Evolutionary conservation across 169 alveolate genomes (phyloP).

Genomic region (Babesia bovis): DNA sequence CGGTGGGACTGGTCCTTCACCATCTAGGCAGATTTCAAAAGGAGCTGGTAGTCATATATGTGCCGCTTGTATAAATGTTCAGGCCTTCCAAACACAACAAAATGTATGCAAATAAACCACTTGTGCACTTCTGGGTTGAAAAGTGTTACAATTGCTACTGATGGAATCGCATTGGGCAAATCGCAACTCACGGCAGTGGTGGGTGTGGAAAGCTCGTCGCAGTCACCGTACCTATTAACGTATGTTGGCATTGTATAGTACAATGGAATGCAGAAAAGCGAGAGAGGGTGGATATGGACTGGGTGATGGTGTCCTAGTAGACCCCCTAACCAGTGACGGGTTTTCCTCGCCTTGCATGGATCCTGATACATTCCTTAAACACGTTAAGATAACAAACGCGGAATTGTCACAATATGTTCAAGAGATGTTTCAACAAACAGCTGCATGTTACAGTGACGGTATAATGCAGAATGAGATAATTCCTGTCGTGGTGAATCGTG

Average conservation of each 20-base stretch:
- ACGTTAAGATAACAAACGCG: slow-evolving; percentile 57
- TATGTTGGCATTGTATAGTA: neutral
- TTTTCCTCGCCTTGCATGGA: slow-evolving; percentile 46
- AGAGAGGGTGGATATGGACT: slow-evolving; percentile 63
- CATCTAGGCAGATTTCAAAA: slow-evolving; percentile 55
- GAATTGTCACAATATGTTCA: slow-evolving; percentile 65
- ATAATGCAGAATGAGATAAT: slow-evolving; percentile 69
- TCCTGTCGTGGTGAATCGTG: slow-evolving; percentile 56
- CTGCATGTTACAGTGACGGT: slow-evolving; percentile 71
- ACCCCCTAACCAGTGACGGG: slow-evolving; percentile 63
- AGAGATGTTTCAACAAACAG: slow-evolving; percentile 63
- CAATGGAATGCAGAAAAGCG: slow-evolving; percentile 21
- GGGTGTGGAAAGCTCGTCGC: slow-evolving; percentile 72
- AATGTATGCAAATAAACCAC: slow-evolving; percentile 55
- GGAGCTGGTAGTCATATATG: slow-evolving; percentile 11
- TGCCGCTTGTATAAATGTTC: neutral
- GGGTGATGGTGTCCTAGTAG: slow-evolving; percentile 64
- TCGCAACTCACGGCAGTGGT: slow-evolving; percentile 58
- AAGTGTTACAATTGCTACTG: slow-evolving; percentile 57
- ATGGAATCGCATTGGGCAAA: slow-evolving; percentile 58
- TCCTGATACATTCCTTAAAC: slow-evolving; percentile 53
- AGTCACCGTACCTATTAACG: slow-evolving; percentile 67
- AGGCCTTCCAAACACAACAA: slow-evolving; percentile 59
- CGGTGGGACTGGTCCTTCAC: slow-evolving; percentile 70
- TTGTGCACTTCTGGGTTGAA: slow-evolving; percentile 73